Percentiles rank a stretch among this genome's conserved stretches.
Evolutionary conservation across 2,329 filamentous ascomycete genomes (phyloP).

Genomic region (Trichophyton mentagrophytes): DNA sequence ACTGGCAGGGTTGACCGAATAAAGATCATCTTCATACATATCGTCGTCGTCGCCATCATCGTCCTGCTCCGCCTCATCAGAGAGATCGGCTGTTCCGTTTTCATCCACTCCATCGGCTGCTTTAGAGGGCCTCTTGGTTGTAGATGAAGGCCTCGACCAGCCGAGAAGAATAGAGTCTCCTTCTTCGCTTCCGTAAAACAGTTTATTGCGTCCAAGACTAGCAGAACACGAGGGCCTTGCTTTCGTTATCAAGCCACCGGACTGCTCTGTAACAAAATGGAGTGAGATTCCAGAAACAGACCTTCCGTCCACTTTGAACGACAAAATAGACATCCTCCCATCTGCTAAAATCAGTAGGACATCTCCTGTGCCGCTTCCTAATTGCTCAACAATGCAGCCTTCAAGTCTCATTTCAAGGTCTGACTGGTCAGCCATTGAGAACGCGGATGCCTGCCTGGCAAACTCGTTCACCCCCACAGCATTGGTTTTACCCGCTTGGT

Average conservation of each 20-base stretch:
- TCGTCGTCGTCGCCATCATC: slow-evolving; percentile 54
- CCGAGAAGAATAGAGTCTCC: slow-evolving; percentile 69
- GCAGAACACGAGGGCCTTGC: slow-evolving; percentile 56
- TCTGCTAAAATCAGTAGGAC: slow-evolving; percentile 68
- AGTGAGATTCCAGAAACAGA: slow-evolving; percentile 81
- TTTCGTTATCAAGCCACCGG: slow-evolving; percentile 51
- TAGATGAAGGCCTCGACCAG: slow-evolving; percentile 57
- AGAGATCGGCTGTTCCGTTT: slow-evolving; percentile 33
- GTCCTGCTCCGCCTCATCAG: slow-evolving; percentile 43
- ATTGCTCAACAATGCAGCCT: slow-evolving; percentile 60
- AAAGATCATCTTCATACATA: slow-evolving; percentile 42
- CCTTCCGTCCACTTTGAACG: slow-evolving; percentile 77
- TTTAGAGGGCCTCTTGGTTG: slow-evolving; percentile 46
- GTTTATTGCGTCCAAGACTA: slow-evolving; percentile 50
- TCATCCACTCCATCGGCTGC: slow-evolving; percentile 23
- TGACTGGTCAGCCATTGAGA: slow-evolving; percentile 75
- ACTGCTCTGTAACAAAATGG: slow-evolving; percentile 48
- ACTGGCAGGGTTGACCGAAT: slow-evolving; percentile 21
- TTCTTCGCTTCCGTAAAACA: slow-evolving; percentile 80
- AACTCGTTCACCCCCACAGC: slow-evolving; percentile 89
- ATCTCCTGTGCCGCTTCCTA: slow-evolving; percentile 67
- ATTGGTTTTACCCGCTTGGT: slow-evolving; percentile 87
- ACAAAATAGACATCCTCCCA: slow-evolving; percentile 61
- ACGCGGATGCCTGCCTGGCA: slow-evolving; percentile 67
- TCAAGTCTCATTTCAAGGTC: slow-evolving; percentile 69